phyloP scores from a whole-genome alignment of 2,329 filamentous ascomycete species.

The Talaromyces sp. region DNA sequence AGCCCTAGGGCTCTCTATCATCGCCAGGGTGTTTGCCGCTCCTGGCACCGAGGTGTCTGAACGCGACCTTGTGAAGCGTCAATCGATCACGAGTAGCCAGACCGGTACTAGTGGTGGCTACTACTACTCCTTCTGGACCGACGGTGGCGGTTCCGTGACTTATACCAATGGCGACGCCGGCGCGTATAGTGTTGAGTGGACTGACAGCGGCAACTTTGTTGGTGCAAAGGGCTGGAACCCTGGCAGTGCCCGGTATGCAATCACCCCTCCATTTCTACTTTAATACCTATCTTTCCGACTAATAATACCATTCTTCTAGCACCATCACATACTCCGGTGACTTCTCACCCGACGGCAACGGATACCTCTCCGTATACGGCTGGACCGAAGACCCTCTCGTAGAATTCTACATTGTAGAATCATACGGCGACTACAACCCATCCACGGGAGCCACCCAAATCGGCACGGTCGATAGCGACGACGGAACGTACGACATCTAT shows the following conservation, averaged over 20 bases:
- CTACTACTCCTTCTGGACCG: conserved; percentile 10
- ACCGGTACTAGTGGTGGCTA: conserved; percentile 6
- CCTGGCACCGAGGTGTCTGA: neutral
- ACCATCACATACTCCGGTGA: conserved; percentile 24
- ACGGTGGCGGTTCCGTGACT: conserved; percentile 28
- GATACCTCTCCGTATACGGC: conserved; percentile 36
- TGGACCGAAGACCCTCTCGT: conserved; percentile 35
- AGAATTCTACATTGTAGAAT: conserved; percentile 35
- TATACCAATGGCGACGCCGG: conserved; percentile 39
- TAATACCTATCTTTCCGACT: neutral
- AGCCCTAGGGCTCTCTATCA: neutral
- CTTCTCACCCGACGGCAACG: conserved; percentile 21
- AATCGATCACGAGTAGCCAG: conserved; percentile 3
- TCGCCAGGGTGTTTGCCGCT: neutral
- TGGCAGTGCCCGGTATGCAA: conserved; percentile 45
- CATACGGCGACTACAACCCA: conserved; percentile 27
- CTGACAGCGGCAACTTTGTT: conserved; percentile 49
- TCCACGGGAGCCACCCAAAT: conserved; percentile 20
- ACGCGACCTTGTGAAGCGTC: neutral
- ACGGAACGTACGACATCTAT: conserved; percentile 34
- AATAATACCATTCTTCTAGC: neutral
- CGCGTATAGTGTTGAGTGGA: conserved; percentile 28
- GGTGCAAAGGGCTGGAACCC: conserved; percentile 57
- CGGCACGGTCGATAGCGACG: conserved; percentile 34
- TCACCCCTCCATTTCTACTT: neutral